Conservation (phyloP, 78 protist species). For the Dictyostelium firmibasis region DNA sequence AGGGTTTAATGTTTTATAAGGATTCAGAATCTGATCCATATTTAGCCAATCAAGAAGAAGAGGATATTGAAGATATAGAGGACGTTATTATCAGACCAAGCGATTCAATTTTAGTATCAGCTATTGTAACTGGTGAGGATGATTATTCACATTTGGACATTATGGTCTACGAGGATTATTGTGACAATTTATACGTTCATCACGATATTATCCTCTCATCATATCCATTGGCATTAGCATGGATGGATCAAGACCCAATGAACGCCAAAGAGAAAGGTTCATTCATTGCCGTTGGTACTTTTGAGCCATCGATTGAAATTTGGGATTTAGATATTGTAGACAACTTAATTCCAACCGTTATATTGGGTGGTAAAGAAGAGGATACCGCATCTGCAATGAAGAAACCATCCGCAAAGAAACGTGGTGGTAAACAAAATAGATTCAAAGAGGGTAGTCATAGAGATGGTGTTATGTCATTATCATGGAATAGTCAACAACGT, state of each 20-base stretch:
- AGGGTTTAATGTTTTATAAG: conserved; percentile 31
- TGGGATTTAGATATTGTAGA: conserved; percentile 92
- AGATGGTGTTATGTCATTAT: conserved; percentile 71
- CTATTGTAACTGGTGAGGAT: conserved; percentile 80
- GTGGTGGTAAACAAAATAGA: neutral
- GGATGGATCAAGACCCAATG: conserved; percentile 81
- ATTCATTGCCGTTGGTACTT: conserved; percentile 91
- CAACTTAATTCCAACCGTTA: conserved; percentile 75
- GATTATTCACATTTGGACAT: conserved; percentile 82
- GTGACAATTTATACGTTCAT: conserved; percentile 88
- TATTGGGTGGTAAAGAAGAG: conserved; percentile 84
- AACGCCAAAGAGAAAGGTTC: conserved; percentile 64
- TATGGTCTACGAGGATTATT: conserved; percentile 86
- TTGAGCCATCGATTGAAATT: conserved; percentile 88
- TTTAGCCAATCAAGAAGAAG: conserved; percentile 14
- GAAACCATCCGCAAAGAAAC: conserved; percentile 54
- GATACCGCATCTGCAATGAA: conserved; percentile 32
- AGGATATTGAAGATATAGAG: conserved; percentile 75
- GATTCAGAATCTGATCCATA: conserved; percentile 39
- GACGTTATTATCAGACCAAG: conserved; percentile 75
- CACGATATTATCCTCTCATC: conserved; percentile 88
- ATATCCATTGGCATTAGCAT: conserved; percentile 87
- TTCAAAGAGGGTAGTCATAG: conserved; percentile 25
- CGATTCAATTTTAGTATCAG: conserved; percentile 81
- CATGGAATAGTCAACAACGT: conserved; percentile 80